These are phyloP conservation scores for Candida glucosophila DNA, from an alignment of 1,139 yeast species.

Conservation along the genomic window DNA sequence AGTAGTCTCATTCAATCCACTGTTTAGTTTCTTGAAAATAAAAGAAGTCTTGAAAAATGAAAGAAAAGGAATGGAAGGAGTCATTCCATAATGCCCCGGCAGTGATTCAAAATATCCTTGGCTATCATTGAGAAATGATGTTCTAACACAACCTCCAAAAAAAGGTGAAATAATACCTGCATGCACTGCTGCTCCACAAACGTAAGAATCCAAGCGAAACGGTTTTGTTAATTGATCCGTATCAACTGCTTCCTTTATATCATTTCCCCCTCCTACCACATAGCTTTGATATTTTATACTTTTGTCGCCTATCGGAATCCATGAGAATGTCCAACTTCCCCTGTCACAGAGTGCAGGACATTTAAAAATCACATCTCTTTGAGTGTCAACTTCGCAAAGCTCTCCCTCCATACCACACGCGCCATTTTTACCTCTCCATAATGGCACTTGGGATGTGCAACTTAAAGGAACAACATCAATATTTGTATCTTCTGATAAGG, in stretches of 20 bases:
- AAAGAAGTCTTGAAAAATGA: conserved; percentile 73
- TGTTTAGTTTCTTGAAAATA: conserved; percentile 34
- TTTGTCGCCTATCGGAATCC: conserved; percentile 66
- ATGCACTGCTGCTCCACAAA: conserved; percentile 88
- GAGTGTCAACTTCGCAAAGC: conserved; percentile 39
- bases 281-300: conserved; percentile 63
- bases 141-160: conserved; percentile 73
- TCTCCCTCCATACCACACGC: conserved; percentile 69
- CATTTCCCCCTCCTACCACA: conserved; percentile 66
- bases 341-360: conserved; percentile 88
- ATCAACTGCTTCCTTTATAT: conserved; percentile 7
- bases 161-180: conserved; percentile 69
- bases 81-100: conserved; percentile 40
- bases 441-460: conserved; percentile 26
- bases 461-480: conserved; percentile 24
- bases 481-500: conserved; percentile 9
- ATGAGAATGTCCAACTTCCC: conserved; percentile 69
- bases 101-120: conserved; percentile 40
- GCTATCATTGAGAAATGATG: conserved; percentile 48
- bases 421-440: conserved; percentile 73
- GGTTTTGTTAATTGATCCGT: conserved; percentile 38
- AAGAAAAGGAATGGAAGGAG: conserved; percentile 53
- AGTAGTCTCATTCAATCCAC: conserved; percentile 11
- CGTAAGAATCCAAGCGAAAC: conserved; percentile 81
- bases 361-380: conserved; percentile 48